Evolutionary conservation across 2,329 filamentous ascomycete species (phyloP), one percentile per base, ranked within the genome.

Genomic region (Fusarium sp.): DNA sequence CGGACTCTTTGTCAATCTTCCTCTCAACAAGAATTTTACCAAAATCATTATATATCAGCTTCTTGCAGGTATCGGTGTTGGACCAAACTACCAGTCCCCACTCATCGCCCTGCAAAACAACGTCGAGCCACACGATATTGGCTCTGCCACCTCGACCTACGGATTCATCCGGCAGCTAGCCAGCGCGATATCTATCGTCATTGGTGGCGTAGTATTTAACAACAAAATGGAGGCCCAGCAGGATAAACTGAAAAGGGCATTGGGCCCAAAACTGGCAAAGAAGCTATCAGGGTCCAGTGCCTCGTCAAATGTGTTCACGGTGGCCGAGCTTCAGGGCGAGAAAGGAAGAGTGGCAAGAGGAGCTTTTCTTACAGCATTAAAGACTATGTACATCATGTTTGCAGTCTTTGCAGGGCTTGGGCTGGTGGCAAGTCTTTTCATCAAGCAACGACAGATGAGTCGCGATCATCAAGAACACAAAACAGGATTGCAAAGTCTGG

Each of bases 91-190:
- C 18, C 14, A 67, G 13, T 57, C 59, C n/a, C 64, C 38, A 22
- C n/a, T 70, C 1, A 52, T 70, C 24, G 54, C 64, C 16, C 27
- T 80, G 13, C 91, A 92, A 79, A 87, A 87, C 13, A 84, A 86
- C 38, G 85, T 91, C 42, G 82, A 86, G 14, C 84, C 83, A 60
- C 83, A 84, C 37, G 90, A 92, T 73, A 90, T 90, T 54, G 90
- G 89, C 6, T 87, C 89, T 2, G 90, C 88, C 0, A 92, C 90
- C 0, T 87, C 89, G 1, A 90, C 90, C 0, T 89, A 91, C 67
- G 86, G 86, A 6, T 92, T 92, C 76, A 84, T 89, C 11, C 88
- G 91, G 16, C 91, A 91, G 67, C 83, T 93, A 4, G 89, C 89
- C 2, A 91, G 88, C 0, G 86, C 89, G 1, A 86, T 90, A 13